Percentiles rank a stretch among this genome's conserved stretches.
These are phyloP conservation scores for Paragyromitra xinjiangensis DNA, from an alignment of 495 filamentous ascomycete genomes.

Conservation along the genomic window DNA sequence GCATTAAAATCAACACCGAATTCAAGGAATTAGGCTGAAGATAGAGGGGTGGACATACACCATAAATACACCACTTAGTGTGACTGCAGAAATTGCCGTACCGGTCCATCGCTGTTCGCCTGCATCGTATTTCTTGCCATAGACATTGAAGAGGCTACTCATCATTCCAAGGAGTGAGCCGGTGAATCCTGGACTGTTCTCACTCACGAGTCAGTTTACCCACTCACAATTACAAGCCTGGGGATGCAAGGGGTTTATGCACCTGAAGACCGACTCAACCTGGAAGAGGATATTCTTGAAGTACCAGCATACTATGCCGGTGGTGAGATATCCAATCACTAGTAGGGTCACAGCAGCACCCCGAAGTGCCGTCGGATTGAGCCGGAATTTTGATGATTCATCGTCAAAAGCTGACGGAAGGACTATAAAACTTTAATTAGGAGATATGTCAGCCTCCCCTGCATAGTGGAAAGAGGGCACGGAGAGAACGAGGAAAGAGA, in stretches of 20 bases:
- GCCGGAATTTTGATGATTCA: constrained; percentile 37
- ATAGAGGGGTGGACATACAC: constrained; percentile 15
- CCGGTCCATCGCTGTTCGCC: constrained; percentile 32
- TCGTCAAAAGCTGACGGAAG: constrained; percentile 50
- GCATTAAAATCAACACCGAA: not conserved
- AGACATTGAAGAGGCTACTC: constrained; percentile 48
- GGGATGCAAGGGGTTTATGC: not conserved
- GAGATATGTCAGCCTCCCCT: not conserved
- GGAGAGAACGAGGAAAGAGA: not conserved
- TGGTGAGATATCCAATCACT: constrained; percentile 42
- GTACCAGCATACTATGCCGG: constrained; percentile 45
- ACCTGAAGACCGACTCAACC: constrained; percentile 48
- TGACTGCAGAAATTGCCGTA: constrained; percentile 44
- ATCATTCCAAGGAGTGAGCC: constrained; percentile 40
- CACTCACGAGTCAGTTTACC: not conserved
- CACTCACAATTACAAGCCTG: not conserved
- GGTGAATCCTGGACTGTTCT: constrained; percentile 44
- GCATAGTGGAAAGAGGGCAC: not conserved
- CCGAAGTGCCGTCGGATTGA: constrained; percentile 18
- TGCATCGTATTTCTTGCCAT: constrained; percentile 38
- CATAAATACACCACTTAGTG: constrained; percentile 39
- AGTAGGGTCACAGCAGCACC: constrained; percentile 25
- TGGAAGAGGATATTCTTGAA: constrained; percentile 52
- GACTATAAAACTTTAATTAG: constrained; percentile 39
- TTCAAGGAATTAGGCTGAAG: not conserved